A percentile compares a stretch with the other conserved stretches of the same genome.
These are phyloP conservation scores for Cyclotella distinguenda DNA, from an alignment of 108 stramenopile species.

Conservation along the genomic window DNA sequence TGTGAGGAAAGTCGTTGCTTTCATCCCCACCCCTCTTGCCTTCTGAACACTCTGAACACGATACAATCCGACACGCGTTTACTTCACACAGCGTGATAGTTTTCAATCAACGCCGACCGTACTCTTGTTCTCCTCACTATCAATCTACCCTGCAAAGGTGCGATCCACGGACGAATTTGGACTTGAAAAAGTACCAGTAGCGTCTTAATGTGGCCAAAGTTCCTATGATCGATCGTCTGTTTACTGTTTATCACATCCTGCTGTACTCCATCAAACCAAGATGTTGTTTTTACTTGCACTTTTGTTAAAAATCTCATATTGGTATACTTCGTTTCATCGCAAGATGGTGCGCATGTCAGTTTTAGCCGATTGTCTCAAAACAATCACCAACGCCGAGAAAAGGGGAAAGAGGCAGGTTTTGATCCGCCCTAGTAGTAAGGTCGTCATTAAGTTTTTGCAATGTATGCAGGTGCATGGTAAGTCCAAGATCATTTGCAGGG, in stretches of 20 bases:
- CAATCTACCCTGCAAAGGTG: slow-evolving; percentile 14
- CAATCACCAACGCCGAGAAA: slow-evolving; percentile 99
- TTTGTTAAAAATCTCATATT: not conserved
- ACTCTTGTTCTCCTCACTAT: not conserved
- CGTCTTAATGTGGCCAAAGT: slow-evolving; percentile 1
- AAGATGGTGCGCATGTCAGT: slow-evolving; percentile 99
- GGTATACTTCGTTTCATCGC: not conserved
- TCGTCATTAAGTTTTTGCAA: slow-evolving; percentile 99
- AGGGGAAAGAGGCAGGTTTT: slow-evolving; percentile 99
- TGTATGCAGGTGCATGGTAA: slow-evolving; percentile 99
- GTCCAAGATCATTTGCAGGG: no score
- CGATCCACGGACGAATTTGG: slow-evolving; percentile 29
- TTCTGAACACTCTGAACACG: no score
- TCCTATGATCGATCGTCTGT: not conserved
- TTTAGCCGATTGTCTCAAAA: slow-evolving; percentile 99
- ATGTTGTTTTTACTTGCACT: not conserved
- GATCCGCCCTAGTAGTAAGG: slow-evolving; percentile 99
- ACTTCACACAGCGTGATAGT: no score
- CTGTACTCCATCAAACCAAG: not conserved
- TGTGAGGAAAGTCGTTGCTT: no score
- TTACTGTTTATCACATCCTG: not conserved
- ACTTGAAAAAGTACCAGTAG: slow-evolving; percentile 34
- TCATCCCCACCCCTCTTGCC: no score
- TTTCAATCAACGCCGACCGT: no score
- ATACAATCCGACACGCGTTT: no score